Evolutionary conservation across 2,329 filamentous ascomycete species (phyloP), one percentile per base, ranked within the genome.

Genomic region (Ophiostoma perfectum): DNA sequence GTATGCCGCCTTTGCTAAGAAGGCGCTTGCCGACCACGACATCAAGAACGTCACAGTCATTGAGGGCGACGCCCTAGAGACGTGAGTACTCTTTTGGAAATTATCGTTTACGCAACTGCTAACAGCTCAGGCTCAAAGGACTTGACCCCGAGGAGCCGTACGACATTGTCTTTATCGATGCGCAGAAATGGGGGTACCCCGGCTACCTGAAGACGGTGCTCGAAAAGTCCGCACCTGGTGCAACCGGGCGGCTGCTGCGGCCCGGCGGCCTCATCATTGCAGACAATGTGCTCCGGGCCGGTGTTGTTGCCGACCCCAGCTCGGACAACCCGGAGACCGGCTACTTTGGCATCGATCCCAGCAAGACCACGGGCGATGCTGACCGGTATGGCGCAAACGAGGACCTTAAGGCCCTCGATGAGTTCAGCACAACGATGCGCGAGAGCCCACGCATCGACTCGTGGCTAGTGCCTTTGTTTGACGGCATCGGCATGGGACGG

Each of bases 111-210:
- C 38, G 3, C 47, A 3, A 11, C 8, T 36, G 0, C 58, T 6
- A 18, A 60, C 55, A 16, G 11, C 27, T 11, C 16, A 79, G 78
- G 2, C 75, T 80, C 9, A 72, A 74, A 6, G 68, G 72, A n/a
- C 76, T 78, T 3, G 71, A 79, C 70, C 72, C 75, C 69, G 68
- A 74, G 47, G 75, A 80, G 72, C 81, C 83, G 4, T 86, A 82
- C 71, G 83, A 85, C 74, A 75, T 84, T 62, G 78, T 85, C 73
- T 85, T 85, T 73, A 79, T 85, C 70, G 83, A 85, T 69, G 83
- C 83, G 38, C 78, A 85, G 69, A 85, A 85, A 76, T 76, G 78
- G 0, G 81, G 80, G n/a, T 84, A 85, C 72, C 79, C 80, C 0
- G 73, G 72, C 6, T 85, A 85, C 73, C 77, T 85, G 49, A 73